phyloP scores from a whole-genome alignment of 345 rosid species.

The Anacardium occidentale region DNA sequence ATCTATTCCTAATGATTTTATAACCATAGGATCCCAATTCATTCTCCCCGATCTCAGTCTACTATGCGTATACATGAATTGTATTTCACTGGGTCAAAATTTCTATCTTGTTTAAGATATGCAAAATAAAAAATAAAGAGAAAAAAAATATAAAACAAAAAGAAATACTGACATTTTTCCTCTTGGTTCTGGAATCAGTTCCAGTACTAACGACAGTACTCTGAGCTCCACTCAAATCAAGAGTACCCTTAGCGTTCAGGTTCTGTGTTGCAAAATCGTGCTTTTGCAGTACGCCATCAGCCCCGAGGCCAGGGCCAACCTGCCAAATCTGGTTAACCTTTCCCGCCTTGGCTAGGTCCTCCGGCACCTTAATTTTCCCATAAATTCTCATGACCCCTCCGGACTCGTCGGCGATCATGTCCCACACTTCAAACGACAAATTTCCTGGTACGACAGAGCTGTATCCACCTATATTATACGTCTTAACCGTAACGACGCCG shows the following conservation, averaged over 20 bases:
- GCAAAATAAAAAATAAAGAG: background rate
- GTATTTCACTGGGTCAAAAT: no score
- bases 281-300: conserved; percentile 19
- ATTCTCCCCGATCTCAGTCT: no score
- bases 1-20: background rate
- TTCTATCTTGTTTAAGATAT: background rate
- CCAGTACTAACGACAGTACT: conserved; percentile 20
- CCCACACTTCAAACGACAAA: conserved; percentile 70
- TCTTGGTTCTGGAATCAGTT: conserved; percentile 38
- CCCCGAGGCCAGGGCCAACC: conserved; percentile 47
- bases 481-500: conserved; percentile 41
- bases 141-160: background rate
- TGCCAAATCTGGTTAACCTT: conserved; percentile 84
- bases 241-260: conserved; percentile 30
- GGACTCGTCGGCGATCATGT: conserved; percentile 47
- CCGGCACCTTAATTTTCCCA: conserved; percentile 65
- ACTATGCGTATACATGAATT: background rate
- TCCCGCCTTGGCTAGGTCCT: conserved; percentile 40
- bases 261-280: conserved; percentile 39
- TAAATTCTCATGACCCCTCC: conserved; percentile 48
- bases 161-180: conserved; percentile 44
- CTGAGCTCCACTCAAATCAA: conserved; percentile 36
- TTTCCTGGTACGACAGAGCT: conserved; percentile 25
- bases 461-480: conserved; percentile 44
- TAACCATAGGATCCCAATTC: background rate